phyloP scores from a whole-genome alignment of 192 early-diverging fungal species.

The Coemansia sp. region DNA sequence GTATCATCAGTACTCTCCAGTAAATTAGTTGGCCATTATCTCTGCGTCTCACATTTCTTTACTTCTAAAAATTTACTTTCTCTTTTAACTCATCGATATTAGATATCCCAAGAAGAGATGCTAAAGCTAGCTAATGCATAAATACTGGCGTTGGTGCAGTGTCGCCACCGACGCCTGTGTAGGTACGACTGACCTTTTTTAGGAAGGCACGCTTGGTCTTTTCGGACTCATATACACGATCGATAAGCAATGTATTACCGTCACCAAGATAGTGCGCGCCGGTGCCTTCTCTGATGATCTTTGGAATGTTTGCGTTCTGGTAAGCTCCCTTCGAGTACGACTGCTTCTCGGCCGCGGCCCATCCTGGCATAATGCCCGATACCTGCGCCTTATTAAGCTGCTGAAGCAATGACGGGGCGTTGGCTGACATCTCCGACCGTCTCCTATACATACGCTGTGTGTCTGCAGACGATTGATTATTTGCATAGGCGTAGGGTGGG shows the following conservation, averaged over 20 bases:
- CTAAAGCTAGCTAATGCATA: conserved; percentile 15
- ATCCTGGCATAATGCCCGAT: conserved; percentile 27
- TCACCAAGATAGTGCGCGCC: conserved; percentile 38
- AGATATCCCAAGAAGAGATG: neutral
- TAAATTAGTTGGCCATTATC: conserved; percentile 4
- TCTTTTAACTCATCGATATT: neutral
- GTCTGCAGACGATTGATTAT: conserved; percentile 3
- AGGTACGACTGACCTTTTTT: conserved; percentile 38
- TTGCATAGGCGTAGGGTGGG: neutral
- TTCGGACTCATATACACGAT: conserved; percentile 45
- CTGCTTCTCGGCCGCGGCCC: conserved; percentile 21
- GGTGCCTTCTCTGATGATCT: conserved; percentile 17
- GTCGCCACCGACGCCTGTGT: conserved; percentile 41
- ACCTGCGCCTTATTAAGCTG: conserved; percentile 37
- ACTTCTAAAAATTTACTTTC: neutral
- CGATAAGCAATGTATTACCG: conserved; percentile 46
- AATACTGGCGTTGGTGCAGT: conserved; percentile 32
- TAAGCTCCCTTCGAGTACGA: conserved; percentile 41
- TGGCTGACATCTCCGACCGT: conserved; percentile 38
- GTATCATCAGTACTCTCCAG: conserved; percentile 48
- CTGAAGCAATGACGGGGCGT: conserved; percentile 44
- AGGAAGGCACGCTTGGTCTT: conserved; percentile 34
- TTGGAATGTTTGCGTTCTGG: conserved; percentile 27
- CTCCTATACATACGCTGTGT: conserved; percentile 20
- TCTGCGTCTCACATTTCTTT: neutral